These are phyloP conservation scores for Candida palmyrensis DNA, from an alignment of 805 yeast genomes.

Conservation along the genomic window DNA sequence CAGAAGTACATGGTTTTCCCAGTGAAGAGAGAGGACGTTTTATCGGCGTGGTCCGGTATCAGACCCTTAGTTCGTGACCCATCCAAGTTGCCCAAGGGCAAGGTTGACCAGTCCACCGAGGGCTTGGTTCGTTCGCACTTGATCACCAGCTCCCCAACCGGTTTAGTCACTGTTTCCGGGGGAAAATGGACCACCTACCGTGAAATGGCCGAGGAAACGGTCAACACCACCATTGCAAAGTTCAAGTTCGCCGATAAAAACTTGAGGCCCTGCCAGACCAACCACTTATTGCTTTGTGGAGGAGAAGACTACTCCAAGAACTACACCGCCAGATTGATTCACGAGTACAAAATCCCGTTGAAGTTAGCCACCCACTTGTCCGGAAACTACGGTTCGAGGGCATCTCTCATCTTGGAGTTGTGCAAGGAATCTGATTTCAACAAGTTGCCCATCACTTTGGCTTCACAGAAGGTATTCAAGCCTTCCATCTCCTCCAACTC, in stretches of 20 bases:
- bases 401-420: slow-evolving; percentile 63
- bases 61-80: slow-evolving; percentile 92
- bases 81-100: slow-evolving; percentile 41
- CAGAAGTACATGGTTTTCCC: slow-evolving; percentile 88
- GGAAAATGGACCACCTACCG: slow-evolving; percentile 99
- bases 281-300: slow-evolving; percentile 60
- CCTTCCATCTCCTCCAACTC: slow-evolving; percentile 23
- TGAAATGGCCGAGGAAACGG: slow-evolving; percentile 95
- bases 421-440: slow-evolving; percentile 51
- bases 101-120: slow-evolving; percentile 56
- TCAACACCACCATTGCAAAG: slow-evolving; percentile 59
- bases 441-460: slow-evolving; percentile 63
- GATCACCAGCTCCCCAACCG: slow-evolving; percentile 64
- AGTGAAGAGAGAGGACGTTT: slow-evolving; percentile 83
- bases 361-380: slow-evolving; percentile 78
- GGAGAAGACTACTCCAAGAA: slow-evolving; percentile 76
- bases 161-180: slow-evolving; percentile 85
- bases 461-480: slow-evolving; percentile 26
- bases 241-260: slow-evolving; percentile 30
- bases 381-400: slow-evolving; percentile 84
- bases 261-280: slow-evolving; percentile 47
- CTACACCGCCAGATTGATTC: slow-evolving; percentile 73
- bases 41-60: slow-evolving; percentile 96
- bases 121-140: slow-evolving; percentile 89
- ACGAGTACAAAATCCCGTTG: slow-evolving; percentile 67